Evolutionary conservation across 2,329 filamentous ascomycete genomes (phyloP), one percentile per base, ranked within the genome.

Genomic region (Aspergillus pseudotamarii): DNA sequence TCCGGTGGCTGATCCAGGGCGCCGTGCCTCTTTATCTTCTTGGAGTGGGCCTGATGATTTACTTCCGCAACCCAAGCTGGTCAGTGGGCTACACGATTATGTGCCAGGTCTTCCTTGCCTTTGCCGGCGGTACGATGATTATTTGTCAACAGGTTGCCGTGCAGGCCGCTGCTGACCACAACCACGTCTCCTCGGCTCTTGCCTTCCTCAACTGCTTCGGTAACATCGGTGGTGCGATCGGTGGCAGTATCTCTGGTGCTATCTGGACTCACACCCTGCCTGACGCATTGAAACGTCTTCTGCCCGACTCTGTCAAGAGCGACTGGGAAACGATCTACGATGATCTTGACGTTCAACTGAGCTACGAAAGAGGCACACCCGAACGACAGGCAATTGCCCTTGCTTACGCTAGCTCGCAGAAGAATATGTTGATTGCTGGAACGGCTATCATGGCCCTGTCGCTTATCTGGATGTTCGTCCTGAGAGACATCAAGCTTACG

Each of bases 41-140:
- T 0, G 83, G 81, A 6, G 76, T 80, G 2, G 82, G 81, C 1
- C 76, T 85, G 19, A 82, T 86, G 79, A 82, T 86, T 62, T 71
- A 82, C 55, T 85, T 84, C 75, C 81, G 84, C 10, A 75, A 80
- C 56, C 78, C 82, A 2, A 73, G 78, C 54, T 73, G 75, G 36
- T 74, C 75, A 32, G 76, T 85, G 36, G 82, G 81, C n/a, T 84
- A 82, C 65, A 73, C 86, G 16, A 70, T 86, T 73, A 81, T 85
- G 79, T 83, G 80, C 61, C 83, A 87, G 66, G 79, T 86, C 60
- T 81, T 86, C 70, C 82, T 86, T 62, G 81, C 84, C 1, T 79
- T 85, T 48, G 79, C 79, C 2, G 83, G 83, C 9, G 84, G 83
- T 26, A 80, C 79, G 6, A 74, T 86, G 3, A 79, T 83, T 55